Percentiles rank a stretch among this genome's conserved stretches.
phyloP scores from a whole-genome alignment of 257 asterid species.

The Cruciata laevipes region DNA sequence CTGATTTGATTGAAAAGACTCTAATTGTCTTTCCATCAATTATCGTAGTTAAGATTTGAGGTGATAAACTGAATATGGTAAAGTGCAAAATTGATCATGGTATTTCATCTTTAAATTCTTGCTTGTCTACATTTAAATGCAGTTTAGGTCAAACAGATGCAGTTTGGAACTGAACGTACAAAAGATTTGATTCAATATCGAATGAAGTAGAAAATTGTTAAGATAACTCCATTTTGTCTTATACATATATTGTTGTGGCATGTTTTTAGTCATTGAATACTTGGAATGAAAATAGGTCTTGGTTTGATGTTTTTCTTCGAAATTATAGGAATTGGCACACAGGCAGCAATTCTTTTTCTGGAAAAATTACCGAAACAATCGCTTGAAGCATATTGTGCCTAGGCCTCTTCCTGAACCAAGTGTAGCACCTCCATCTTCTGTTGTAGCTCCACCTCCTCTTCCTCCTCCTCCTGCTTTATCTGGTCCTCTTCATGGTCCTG shows the following conservation, averaged over 20 bases:
- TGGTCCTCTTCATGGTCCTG: constrained; percentile 35
- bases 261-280: background rate
- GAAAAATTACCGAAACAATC: constrained; percentile 86
- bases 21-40: background rate
- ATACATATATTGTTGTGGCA: no score
- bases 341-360: constrained; percentile 90
- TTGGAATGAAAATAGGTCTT: background rate
- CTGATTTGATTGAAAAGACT: background rate
- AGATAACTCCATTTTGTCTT: background rate
- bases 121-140: background rate
- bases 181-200: background rate
- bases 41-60: background rate
- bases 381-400: constrained; percentile 90
- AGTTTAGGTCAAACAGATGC: background rate
- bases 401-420: constrained; percentile 72
- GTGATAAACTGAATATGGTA: background rate
- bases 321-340: constrained; percentile 80
- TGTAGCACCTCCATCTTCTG: constrained; percentile 37
- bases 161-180: background rate
- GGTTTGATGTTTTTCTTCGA: constrained; percentile 1
- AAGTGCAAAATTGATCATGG: background rate
- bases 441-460: constrained; percentile 42
- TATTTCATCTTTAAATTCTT: background rate
- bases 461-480: constrained; percentile 35
- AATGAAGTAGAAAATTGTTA: background rate